Conservation (phyloP, 2,329 filamentous ascomycete genomes). For the Diplodia sapinea region DNA sequence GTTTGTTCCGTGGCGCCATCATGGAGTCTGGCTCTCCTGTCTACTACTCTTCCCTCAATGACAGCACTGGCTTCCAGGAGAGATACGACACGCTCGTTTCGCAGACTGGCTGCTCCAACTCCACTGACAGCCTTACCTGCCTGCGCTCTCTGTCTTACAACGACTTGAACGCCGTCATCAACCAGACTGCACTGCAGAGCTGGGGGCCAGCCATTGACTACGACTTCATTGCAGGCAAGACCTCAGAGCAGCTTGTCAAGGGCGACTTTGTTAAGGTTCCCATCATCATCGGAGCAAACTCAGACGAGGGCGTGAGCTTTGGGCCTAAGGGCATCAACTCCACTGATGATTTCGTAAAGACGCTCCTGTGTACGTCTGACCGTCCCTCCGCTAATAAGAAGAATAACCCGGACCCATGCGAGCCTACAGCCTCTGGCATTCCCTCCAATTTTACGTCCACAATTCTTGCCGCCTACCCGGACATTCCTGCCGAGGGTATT, state of each 20-base stretch:
- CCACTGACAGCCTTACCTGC: conserved; percentile 48
- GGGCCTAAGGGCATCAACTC: conserved; percentile 61
- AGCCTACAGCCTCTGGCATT: conserved; percentile 42
- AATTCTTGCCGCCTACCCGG: conserved; percentile 42
- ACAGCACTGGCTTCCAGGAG: conserved; percentile 53
- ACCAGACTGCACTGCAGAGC: conserved; percentile 47
- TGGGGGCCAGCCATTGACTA: conserved; percentile 60
- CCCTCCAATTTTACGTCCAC: conserved; percentile 39
- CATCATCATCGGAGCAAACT: conserved; percentile 67
- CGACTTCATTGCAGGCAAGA: conserved; percentile 61
- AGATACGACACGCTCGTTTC: conserved; percentile 68
- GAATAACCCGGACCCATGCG: conserved; percentile 39
- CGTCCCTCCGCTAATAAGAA: conserved; percentile 34
- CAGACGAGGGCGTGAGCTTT: conserved; percentile 68
- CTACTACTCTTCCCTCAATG: conserved; percentile 37
- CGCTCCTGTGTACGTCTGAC: conserved; percentile 38
- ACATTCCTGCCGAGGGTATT: conserved; percentile 28
- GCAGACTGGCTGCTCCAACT: conserved; percentile 63
- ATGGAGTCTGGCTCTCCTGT: conserved; percentile 53
- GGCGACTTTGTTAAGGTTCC: conserved; percentile 69
- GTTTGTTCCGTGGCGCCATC: conserved; percentile 55
- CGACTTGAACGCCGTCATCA: conserved; percentile 61
- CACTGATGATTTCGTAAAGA: conserved; percentile 57
- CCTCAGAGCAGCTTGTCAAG: conserved; percentile 59
- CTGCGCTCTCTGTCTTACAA: conserved; percentile 67